Evolutionary conservation across 2,329 filamentous ascomycete genomes (phyloP).

Genomic region (Curvularia spicifera): DNA sequence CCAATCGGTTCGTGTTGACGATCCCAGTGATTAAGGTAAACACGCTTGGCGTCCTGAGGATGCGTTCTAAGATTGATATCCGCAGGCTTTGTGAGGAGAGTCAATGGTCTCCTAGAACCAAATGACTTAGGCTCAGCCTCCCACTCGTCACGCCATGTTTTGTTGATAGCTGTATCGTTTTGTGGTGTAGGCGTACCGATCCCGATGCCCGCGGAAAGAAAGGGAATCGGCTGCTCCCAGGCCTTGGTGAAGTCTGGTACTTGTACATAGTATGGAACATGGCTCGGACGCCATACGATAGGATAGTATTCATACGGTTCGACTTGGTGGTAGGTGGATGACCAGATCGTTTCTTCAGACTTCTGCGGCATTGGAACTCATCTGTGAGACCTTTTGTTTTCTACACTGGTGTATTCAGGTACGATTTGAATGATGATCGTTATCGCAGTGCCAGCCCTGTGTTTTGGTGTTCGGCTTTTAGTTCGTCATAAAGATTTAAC

Average conservation of each 20-base stretch:
- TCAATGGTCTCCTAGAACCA: constrained; percentile 3
- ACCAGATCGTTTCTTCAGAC: not conserved
- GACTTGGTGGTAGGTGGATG: not conserved
- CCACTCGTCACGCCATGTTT: constrained; percentile 16
- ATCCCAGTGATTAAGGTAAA: constrained; percentile 13
- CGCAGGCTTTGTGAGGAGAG: constrained; percentile 10
- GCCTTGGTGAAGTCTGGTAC: not conserved
- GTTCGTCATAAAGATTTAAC: no score
- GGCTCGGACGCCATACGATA: no score
- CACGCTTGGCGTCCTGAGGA: not conserved
- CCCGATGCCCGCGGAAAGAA: no score
- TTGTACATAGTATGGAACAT: not conserved
- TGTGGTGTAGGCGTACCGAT: not conserved
- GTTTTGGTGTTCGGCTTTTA: not conserved
- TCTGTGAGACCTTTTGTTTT: not conserved
- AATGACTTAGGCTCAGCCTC: constrained; percentile 5
- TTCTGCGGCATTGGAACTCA: not conserved
- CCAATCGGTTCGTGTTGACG: constrained; percentile 13
- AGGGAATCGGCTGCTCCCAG: not conserved
- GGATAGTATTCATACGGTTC: not conserved
- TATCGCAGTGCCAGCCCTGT: not conserved
- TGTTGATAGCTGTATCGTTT: constrained; percentile 1
- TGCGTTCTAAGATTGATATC: constrained; percentile 12
- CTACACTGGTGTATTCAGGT: not conserved
- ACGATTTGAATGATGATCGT: not conserved